These are phyloP conservation scores for Sphaerosporella brunnea DNA, from an alignment of 495 filamentous ascomycete genomes.

Conservation along the genomic window DNA sequence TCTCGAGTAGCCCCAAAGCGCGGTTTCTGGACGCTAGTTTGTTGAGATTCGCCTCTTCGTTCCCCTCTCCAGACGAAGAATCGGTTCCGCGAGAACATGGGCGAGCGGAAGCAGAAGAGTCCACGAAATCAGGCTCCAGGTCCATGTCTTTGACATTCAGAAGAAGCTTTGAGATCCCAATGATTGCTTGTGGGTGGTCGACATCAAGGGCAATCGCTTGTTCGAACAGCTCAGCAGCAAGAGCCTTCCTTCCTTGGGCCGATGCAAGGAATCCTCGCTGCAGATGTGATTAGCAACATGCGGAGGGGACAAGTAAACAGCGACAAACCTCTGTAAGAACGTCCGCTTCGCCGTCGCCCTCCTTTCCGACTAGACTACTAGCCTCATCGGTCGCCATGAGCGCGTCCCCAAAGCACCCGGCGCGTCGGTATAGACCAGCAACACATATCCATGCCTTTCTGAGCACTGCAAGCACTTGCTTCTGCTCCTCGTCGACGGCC, in stretches of 20 bases:
- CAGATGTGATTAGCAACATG: conserved; percentile 6
- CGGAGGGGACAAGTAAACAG: too few relatives aligned
- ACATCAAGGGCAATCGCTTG: conserved; percentile 53
- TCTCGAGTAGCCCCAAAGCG: conserved; percentile 62
- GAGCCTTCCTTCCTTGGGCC: conserved; percentile 42
- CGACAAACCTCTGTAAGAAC: conserved; percentile 19
- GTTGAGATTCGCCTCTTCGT: conserved; percentile 26
- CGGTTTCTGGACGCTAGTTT: conserved; percentile 65
- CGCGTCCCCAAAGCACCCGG: conserved; percentile 58
- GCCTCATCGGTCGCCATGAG: conserved; percentile 66
- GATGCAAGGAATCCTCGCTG: conserved; percentile 52
- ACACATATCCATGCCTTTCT: conserved; percentile 75
- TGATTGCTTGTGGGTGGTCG: conserved; percentile 62
- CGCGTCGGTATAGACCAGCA: conserved; percentile 67
- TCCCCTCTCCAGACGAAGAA: conserved; percentile 6
- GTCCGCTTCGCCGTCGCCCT: conserved; percentile 9
- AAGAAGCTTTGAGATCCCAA: conserved; percentile 66
- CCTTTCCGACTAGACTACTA: conserved; percentile 38
- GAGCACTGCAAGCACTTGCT: conserved; percentile 9
- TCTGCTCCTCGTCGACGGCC: conserved; percentile 21
- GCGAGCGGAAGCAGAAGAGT: neutral
- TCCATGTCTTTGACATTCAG: conserved; percentile 27
- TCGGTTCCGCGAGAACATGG: neutral
- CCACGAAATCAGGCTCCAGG: neutral
- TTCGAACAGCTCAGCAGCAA: conserved; percentile 59